Percentiles rank a stretch among this genome's conserved stretches.
phyloP scores from a whole-genome alignment of 768 basidiomycete species.

The Roridomyces roridus region DNA sequence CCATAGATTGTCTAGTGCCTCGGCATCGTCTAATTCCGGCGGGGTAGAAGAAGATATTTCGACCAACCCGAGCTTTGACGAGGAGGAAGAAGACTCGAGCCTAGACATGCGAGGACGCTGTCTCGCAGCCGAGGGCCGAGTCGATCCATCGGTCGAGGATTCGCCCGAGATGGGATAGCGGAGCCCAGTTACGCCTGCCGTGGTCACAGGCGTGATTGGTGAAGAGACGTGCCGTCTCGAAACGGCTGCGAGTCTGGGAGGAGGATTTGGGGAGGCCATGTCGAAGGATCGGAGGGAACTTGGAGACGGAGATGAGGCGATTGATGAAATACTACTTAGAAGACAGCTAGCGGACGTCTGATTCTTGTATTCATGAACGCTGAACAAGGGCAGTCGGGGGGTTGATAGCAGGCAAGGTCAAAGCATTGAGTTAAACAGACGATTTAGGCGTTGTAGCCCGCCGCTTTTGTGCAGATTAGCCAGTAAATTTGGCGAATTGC shows the following conservation, averaged over 20 bases:
- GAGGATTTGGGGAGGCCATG: neutral
- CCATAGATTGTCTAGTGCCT: slow-evolving; percentile 49
- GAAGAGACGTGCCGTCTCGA: slow-evolving; percentile 8
- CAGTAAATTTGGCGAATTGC: neutral
- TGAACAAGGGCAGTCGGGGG: slow-evolving; percentile 4
- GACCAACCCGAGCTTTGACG: slow-evolving; percentile 7
- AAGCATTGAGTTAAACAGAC: slow-evolving; percentile 8
- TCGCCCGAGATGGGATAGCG: slow-evolving; percentile 16
- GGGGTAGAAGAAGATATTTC: slow-evolving; percentile 23
- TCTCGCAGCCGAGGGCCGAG: neutral
- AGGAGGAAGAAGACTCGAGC: slow-evolving; percentile 7
- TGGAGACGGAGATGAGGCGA: slow-evolving; percentile 7
- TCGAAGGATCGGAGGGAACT: slow-evolving; percentile 4
- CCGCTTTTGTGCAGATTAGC: neutral
- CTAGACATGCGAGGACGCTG: slow-evolving; percentile 15
- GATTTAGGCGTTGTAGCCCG: neutral
- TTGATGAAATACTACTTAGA: slow-evolving; percentile 2
- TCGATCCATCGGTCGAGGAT: slow-evolving; percentile 2
- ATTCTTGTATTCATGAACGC: slow-evolving; percentile 2
- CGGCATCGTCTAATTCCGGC: slow-evolving; percentile 28
- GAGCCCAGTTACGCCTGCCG: slow-evolving; percentile 19
- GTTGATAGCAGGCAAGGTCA: slow-evolving; percentile 9
- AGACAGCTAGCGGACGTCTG: slow-evolving; percentile 12
- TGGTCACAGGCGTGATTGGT: slow-evolving; percentile 18
- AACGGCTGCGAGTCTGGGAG: neutral